A percentile compares a stretch with the other conserved stretches of the same genome.
These are phyloP conservation scores for Centrapalus pauciflorus DNA, from an alignment of 129 eudicot species.

Conservation along the genomic window DNA sequence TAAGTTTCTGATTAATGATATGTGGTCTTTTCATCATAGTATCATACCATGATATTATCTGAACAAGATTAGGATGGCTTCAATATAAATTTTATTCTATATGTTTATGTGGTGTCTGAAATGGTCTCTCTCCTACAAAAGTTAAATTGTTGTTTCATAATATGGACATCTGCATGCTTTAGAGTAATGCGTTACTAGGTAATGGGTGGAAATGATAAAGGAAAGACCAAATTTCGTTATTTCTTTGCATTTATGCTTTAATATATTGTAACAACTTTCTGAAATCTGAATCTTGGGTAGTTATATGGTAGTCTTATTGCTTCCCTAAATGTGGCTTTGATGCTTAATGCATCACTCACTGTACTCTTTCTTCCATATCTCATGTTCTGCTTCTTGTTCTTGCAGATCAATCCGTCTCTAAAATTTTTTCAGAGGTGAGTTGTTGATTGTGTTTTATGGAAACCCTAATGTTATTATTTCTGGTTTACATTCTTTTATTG, in stretches of 20 bases:
- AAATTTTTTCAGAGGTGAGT: slow-evolving; percentile 40
- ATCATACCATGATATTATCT: not conserved
- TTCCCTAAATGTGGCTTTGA: not conserved
- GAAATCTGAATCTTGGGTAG: not conserved
- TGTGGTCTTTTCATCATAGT: not conserved
- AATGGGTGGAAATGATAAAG: not conserved
- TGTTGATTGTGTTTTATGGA: not conserved
- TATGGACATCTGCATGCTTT: not conserved
- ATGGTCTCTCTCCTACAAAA: not conserved
- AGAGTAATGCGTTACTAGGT: not conserved
- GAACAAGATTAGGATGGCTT: not conserved
- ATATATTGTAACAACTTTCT: not conserved
- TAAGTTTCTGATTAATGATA: not conserved
- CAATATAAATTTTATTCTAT: not conserved
- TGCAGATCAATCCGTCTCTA: slow-evolving; percentile 44
- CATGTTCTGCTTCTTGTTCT: slow-evolving; percentile 17
- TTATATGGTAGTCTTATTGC: not conserved
- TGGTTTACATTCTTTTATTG: not conserved
- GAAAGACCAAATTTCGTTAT: not conserved
- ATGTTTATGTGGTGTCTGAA: not conserved
- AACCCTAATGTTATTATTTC: not conserved
- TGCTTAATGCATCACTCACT: not conserved
- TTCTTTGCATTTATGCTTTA: not conserved
- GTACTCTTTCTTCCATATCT: too few species aligned
- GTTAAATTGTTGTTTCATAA: not conserved